phyloP scores from a whole-genome alignment of 2,329 filamentous ascomycete species.

The Fusarium tupiense region DNA sequence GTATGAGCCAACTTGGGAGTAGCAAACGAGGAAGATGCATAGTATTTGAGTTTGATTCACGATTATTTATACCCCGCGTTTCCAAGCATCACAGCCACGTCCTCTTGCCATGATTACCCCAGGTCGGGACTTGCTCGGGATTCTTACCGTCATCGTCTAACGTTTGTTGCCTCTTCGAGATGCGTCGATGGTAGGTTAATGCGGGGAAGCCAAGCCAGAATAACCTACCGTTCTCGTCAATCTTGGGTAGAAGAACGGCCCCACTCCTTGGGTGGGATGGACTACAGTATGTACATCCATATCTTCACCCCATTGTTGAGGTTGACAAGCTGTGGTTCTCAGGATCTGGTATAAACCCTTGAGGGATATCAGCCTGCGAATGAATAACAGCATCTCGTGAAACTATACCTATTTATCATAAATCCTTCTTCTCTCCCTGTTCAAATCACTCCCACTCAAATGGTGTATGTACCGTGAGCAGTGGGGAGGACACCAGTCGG shows the following conservation, averaged over 20 bases:
- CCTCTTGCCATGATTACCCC: background rate
- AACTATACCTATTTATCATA: background rate
- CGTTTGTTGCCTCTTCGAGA: slow-evolving; percentile 17
- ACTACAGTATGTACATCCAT: background rate
- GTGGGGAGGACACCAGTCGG: background rate
- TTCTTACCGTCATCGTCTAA: slow-evolving; percentile 7
- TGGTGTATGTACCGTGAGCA: background rate
- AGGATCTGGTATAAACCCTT: background rate
- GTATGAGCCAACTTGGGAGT: background rate
- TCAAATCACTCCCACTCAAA: background rate
- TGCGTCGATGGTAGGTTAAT: slow-evolving; percentile 17
- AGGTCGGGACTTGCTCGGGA: slow-evolving; percentile 20
- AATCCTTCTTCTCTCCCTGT: background rate
- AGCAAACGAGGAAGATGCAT: background rate
- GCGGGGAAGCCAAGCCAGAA: slow-evolving; percentile 21
- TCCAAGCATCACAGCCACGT: slow-evolving; percentile 9
- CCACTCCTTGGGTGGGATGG: background rate
- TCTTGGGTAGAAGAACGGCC: background rate
- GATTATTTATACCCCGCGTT: slow-evolving; percentile 26
- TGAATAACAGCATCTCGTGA: background rate
- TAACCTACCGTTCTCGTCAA: background rate
- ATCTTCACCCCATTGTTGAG: background rate
- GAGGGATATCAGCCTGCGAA: background rate
- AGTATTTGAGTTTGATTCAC: background rate
- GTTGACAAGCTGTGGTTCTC: too few relatives aligned